Base-by-base conservation (phyloP, 2,329 filamentous ascomycete genomes). In the Paraphoma chrysanthemicola region DNA sequence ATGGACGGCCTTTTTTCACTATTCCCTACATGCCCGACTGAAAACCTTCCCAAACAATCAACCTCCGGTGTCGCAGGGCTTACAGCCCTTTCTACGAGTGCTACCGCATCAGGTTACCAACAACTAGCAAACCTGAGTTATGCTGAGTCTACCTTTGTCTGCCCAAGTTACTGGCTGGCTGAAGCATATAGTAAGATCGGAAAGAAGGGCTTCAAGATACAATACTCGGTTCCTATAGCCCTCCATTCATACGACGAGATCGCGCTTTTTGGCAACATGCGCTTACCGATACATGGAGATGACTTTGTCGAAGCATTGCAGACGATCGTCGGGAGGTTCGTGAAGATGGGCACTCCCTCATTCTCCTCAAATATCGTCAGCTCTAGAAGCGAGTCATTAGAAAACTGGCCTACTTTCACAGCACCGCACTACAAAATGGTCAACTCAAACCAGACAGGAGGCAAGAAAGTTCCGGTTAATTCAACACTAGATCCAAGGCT, bases 121-220 rank as follows among this genome's bases (percentile, higher is more conserved):
- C 84, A 88, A 63, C 78, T 81, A 28, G 82, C 79, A 6, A 56
- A 67, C 45, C 82, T 84, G 63, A 80, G 86, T 45, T 83, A 82
- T 58, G 82, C 80, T 41, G 85, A 87, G 64, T 76, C 79, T 0
- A 83, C 82, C 2, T 86, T 86, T 58, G 76, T 82, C 33, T 87
- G 85, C 65, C 81, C 84, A 0, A 78, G 80, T 0, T 85, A 86
- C 68, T 87, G 84, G 84, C 70, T 86, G 48, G 80, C 82, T 1
- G 76, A 82, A 5, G 39, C 48, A 36, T 44, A 51, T 14, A 51
- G 17, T 16, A 17, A n/a, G 36, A 39, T 7, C 8, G 12, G 12
- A 9, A 16, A 18, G 5, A 31, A 36, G 11, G 44, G 28, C 4
- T 47, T 16, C 14, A 47, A 47, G 30, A 47, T 33, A 28, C 44